phyloP scores from a whole-genome alignment of 2,329 filamentous ascomycete genomes.

The Calonectria naviculata region DNA sequence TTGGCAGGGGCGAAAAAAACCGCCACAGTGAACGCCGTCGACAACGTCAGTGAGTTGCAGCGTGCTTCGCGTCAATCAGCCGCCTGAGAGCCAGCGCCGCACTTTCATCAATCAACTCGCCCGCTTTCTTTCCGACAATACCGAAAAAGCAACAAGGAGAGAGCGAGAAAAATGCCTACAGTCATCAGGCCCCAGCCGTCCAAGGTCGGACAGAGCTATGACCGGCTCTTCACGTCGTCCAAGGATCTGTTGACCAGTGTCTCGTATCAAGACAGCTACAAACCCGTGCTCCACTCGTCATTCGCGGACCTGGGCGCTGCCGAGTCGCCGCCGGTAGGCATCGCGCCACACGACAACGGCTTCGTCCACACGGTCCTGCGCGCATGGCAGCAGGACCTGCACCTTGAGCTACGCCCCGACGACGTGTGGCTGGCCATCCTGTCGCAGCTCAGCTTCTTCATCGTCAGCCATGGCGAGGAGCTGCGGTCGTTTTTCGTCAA shows the following conservation, averaged over 20 bases:
- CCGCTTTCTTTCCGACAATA: not conserved
- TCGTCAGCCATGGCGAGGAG: conserved; percentile 24
- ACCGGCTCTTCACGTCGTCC: not conserved
- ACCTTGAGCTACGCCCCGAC: conserved; percentile 31
- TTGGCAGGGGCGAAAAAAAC: not conserved
- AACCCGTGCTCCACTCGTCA: conserved; percentile 8
- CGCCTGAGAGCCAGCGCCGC: not conserved
- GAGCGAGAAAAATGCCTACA: not conserved
- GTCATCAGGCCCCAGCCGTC: conserved; percentile 11
- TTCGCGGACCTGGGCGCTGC: not conserved
- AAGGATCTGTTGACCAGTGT: not conserved
- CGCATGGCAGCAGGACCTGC: conserved; percentile 27
- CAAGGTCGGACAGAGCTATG: conserved; percentile 5
- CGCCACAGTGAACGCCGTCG: not conserved
- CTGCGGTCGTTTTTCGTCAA: conserved; percentile 20
- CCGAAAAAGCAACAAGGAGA: not conserved
- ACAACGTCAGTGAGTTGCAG: too few species aligned
- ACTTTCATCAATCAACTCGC: not conserved
- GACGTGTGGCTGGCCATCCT: conserved; percentile 18
- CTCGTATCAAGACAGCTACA: conserved; percentile 3
- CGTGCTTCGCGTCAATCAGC: not conserved
- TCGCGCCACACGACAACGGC: conserved; percentile 9
- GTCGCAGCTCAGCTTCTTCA: conserved; percentile 28
- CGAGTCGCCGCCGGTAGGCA: not conserved
- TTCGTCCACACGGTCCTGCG: conserved; percentile 12